Base-by-base conservation (phyloP, 768 basidiomycete species). In the Rossbeevera mucosa region DNA sequence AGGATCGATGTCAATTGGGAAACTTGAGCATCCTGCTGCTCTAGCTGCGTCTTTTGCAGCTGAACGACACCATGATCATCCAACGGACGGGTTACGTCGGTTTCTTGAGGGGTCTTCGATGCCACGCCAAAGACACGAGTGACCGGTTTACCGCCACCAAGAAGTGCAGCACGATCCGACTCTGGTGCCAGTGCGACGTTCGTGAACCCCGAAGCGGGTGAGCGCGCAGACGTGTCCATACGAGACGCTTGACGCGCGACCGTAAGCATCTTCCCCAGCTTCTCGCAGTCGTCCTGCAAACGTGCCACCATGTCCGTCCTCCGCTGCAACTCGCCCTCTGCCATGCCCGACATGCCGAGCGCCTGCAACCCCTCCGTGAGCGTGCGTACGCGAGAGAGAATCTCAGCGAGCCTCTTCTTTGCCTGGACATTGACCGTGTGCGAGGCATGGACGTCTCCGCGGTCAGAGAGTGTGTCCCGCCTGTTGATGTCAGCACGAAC, bases 201-300 rank as follows among this genome's bases (percentile, higher is more conserved):
- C 7, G 67, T 64, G 52, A 62, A 66, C 2, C 59, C 60, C 8
- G 45, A 41, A 8, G 73, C 60, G 9, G 71, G 64, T 0, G 72
- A 67, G 36, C 60, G 40, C 18, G 49, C 57, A 47, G 69, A 56
- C 48, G 64, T 26, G 50, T 68, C 55, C 36, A 64, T 59, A 51
- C 78, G 75, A 38, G 75, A 74, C 24, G 69, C 74, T 60, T 80
- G 81, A 53, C 80, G 80, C 26, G 80, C 86, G 43, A 89, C 81
- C 29, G 89, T 87, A 38, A 92, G 85, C 77, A 95, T 90, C 76
- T 82, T 83, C 33, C 82, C 81, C 52, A 96, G 74, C 73, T 87
- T 90, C 74, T 89, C 89, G 73, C 90, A 87, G 66, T 97, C 94
- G 65, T 94, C 92, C 70, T 88, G 87, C 59, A 97, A 73, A 53